Evolutionary conservation across 225 moss, liverwort and hornwort genomes (phyloP), one percentile per base, ranked within the genome.

Genomic region (Pleurozium schreberi): DNA sequence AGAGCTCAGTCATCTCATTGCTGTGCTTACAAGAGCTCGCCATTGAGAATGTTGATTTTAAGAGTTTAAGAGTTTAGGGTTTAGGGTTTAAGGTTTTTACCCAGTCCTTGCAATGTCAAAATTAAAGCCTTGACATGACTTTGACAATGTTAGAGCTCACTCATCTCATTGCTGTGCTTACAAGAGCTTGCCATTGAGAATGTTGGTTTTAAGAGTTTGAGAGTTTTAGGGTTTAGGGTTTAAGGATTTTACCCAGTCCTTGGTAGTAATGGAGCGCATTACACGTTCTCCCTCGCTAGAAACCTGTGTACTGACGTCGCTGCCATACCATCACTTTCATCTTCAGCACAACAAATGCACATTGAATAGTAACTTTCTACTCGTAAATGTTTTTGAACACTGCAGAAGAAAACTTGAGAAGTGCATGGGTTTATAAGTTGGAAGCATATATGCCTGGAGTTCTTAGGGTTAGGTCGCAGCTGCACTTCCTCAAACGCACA

Each of bases 81-180:
- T 88, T 59, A 61, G 31, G 69, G 34, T 43, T 53, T 43, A 52
- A 23, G 42, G 15, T 36, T 43, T 30, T 71, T 90, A 97, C 98
- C 98, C 97, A 98, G 76, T 98, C 98, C 84, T 94, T 98, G 40
- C n/a, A n/a, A n/a, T n/a, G n/a, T 63, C n/a, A n/a, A n/a, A 76
- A 40, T 43, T 12, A 18, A 21, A 79, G 55, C 53, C 40, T 19
- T 30, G 33, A 65, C 23, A 64, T 53, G 64, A 53, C 64, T 53
- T 76, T 14, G 62, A 19, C 40, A 53, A 30, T 68, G 27, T 18
- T 38, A 52, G 30, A 68, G 40, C 66, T 64, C 27, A 38, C n/a
- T 65, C 67, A 66, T 18, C 59, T 65, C 53, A 64, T 17, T 62
- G 53, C 33, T 77, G 49, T 77, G 64, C 76, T 34, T 49, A 64